Conservation (phyloP, 106 monocot species). For the Vanilla planifolia region DNA sequence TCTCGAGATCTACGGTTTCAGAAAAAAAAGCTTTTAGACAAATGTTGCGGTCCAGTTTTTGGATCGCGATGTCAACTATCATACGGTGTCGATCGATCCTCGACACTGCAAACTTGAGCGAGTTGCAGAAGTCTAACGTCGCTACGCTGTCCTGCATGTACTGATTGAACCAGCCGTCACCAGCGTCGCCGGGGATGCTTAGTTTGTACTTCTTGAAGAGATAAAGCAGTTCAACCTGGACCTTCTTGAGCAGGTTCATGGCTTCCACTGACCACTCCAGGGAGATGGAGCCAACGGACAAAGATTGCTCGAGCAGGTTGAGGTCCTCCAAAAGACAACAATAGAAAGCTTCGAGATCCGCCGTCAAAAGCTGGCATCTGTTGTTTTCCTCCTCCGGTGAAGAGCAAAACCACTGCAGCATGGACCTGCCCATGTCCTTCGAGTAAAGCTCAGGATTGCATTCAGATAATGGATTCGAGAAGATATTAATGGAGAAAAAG, state of each 20-base stretch:
- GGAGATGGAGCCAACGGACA: constrained; percentile 27
- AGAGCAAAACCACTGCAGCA: background rate
- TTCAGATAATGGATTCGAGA: no score
- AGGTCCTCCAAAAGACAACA: constrained; percentile 34
- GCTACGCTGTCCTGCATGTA: constrained; percentile 55
- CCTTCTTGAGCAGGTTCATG: constrained; percentile 44
- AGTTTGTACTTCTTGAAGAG: constrained; percentile 36
- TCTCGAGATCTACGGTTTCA: background rate
- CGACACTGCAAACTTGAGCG: constrained; percentile 38
- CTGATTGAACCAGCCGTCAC: constrained; percentile 40
- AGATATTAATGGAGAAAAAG: no score
- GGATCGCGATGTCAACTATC: constrained; percentile 24
- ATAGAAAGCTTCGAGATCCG: constrained; percentile 16
- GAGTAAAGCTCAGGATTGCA: no score
- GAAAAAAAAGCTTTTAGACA: background rate
- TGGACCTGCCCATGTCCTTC: background rate
- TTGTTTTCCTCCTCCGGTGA: background rate
- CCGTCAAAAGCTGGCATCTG: background rate
- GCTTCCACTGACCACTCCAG: constrained; percentile 45
- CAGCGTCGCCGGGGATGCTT: constrained; percentile 14
- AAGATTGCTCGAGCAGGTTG: constrained; percentile 25
- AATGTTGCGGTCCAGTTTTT: background rate
- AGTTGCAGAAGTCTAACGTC: constrained; percentile 62
- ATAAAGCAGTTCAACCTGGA: constrained; percentile 39
- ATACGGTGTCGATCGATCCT: constrained; percentile 39